phyloP scores from a whole-genome alignment of 495 filamentous ascomycete genomes.

The Xylaria sp. region DNA sequence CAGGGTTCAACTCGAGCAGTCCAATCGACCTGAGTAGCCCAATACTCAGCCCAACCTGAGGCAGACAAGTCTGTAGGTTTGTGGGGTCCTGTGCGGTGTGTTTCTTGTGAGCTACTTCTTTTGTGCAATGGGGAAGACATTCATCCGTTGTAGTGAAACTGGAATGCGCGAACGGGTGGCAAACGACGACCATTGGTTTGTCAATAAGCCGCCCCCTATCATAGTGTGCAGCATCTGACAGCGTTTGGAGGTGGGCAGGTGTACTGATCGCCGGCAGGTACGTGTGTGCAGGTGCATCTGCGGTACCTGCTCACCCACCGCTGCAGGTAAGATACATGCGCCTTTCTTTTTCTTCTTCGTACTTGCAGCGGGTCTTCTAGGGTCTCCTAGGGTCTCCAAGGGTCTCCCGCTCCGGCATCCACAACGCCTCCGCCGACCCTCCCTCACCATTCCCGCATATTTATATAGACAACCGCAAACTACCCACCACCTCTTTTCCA shows the following conservation, averaged over 20 bases:
- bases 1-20: background rate
- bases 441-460: constrained; percentile 4
- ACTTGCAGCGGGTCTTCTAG: background rate
- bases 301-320: background rate
- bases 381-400: background rate
- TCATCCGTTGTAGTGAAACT: background rate
- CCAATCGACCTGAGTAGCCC: constrained; percentile 8
- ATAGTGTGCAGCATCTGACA: no score
- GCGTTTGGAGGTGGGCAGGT: background rate
- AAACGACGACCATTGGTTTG: constrained; percentile 12
- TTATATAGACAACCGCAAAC: constrained; percentile 25
- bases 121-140: background rate
- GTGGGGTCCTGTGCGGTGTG: background rate
- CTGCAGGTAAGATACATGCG: background rate
- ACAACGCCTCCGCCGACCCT: constrained; percentile 9
- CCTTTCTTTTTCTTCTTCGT: background rate
- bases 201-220: constrained; percentile 7
- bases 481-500: constrained; percentile 20
- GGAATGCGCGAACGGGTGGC: background rate
- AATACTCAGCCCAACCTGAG: background rate
- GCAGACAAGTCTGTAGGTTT: background rate
- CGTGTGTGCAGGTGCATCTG: background rate
- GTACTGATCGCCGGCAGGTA: background rate
- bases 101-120: background rate
- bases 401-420: background rate